Conservation (phyloP, 2,329 filamentous ascomycete species). For the Scedosporium apiospermum region DNA sequence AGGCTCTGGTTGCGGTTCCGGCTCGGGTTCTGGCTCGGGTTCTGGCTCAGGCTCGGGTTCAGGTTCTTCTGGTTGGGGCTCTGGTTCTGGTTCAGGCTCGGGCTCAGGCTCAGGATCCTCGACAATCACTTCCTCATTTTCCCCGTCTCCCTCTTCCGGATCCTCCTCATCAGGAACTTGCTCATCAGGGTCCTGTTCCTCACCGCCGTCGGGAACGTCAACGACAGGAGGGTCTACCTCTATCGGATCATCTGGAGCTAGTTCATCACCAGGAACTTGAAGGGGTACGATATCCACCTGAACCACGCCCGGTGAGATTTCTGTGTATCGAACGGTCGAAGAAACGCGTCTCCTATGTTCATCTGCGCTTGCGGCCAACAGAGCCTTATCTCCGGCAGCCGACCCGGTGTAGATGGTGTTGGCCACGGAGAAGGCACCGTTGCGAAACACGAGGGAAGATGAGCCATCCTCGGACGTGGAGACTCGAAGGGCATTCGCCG, state of each 20-base stretch:
- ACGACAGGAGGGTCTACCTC: neutral
- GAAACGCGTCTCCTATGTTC: neutral
- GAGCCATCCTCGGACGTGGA: neutral
- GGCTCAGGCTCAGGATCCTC: neutral
- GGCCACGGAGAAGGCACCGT: neutral
- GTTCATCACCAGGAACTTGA: neutral
- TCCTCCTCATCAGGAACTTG: neutral
- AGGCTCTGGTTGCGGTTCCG: neutral
- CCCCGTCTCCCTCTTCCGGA: neutral
- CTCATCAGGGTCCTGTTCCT: neutral
- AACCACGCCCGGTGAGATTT: neutral
- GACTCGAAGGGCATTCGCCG: neutral
- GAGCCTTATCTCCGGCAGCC: neutral
- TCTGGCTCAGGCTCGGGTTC: neutral
- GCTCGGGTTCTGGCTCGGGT: neutral
- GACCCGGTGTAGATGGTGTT: neutral
- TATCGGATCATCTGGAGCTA: neutral
- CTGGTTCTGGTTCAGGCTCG: neutral
- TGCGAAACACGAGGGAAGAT: neutral
- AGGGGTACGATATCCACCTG: neutral
- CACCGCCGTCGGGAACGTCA: neutral
- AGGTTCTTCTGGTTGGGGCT: neutral
- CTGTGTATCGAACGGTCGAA: neutral
- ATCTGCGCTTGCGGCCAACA: neutral
- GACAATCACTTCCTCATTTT: neutral